Conservation (phyloP, 139 green algal genomes). For the Coccomyxa sp. region DNA sequence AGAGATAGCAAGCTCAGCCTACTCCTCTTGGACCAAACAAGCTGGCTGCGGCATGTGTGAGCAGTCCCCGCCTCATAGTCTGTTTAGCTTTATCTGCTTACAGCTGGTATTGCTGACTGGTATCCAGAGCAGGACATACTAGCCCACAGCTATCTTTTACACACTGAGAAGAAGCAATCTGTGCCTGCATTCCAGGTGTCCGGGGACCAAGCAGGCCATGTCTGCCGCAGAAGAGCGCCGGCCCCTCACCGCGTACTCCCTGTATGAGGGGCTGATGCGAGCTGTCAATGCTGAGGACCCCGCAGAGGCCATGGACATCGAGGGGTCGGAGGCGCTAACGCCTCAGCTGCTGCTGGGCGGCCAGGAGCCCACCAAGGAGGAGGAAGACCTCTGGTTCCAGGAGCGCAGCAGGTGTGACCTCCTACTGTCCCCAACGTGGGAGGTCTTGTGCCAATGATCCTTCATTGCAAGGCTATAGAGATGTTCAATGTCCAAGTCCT, state of each 20-base stretch:
- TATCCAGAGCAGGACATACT: too few species aligned
- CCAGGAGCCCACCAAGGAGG: constrained; percentile 7
- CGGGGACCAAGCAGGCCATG: constrained; percentile 13
- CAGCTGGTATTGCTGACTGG: too few species aligned
- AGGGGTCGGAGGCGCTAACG: neutral
- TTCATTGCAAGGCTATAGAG: neutral
- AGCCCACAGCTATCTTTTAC: too few species aligned
- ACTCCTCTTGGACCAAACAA: too few species aligned
- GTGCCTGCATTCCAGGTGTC: constrained; percentile 20
- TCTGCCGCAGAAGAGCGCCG: neutral
- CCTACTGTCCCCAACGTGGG: neutral
- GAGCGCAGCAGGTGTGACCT: neutral
- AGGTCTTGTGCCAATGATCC: too few species aligned
- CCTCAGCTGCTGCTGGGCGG: constrained; percentile 1
- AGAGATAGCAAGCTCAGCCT: too few species aligned
- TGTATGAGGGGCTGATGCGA: constrained; percentile 11
- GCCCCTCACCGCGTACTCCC: constrained; percentile 1
- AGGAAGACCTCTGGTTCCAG: constrained; percentile 16
- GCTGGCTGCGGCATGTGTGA: too few species aligned
- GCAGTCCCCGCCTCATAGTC: too few species aligned
- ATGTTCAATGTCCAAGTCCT: neutral
- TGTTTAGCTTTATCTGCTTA: too few species aligned
- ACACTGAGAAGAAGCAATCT: too few species aligned
- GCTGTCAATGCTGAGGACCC: neutral
- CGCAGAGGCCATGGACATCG: neutral